Base-by-base conservation (phyloP, 805 yeast genomes). In the Myxozyma sirexii region DNA sequence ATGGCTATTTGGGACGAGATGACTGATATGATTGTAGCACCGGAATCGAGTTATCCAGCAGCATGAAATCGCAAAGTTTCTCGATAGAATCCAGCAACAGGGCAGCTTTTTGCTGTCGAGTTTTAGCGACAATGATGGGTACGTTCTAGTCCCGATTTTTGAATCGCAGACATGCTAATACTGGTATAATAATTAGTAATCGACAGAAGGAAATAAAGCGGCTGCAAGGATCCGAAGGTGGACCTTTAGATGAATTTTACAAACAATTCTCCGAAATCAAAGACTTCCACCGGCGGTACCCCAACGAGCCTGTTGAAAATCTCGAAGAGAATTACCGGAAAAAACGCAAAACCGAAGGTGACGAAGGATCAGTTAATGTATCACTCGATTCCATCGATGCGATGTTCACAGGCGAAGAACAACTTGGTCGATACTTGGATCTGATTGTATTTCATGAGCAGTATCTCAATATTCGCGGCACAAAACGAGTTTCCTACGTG, bases 391-490 rank as follows among this genome's bases (percentile, higher is more conserved):
- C 63, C 84, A 63, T 88, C 2, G 80, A 82, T 17, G 54, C 68
- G 0, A 50, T 82, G 4, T 90, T 88, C 69, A 75, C 83, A 0
- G 78, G 80, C 3, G 83, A 79, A 31, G 97, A 91, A 70, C 72
- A 73, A 35, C 81, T 79, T 68, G 97, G 97, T 0, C 80, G 79
- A 62, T 82, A 71, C 63, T 64, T 91, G 19, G 93, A 90, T 62
- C 74, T 90, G 54, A 69, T 76, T 2, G 69, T 69, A 3, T 75
- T 79, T 49, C 86, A 84, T 71, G 82, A 80, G 31, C 65, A 67
- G 31, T 87, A 86, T 83, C 70, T 85, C 39, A 79, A 81, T 55
- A 73, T 83, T 5, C 75, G 71, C 41, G 74, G 74, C 46, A 68
- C 74, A 1, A 69, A 70, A 42, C 68, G 55, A 8, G 50, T 75